Percentiles rank a stretch among this genome's conserved stretches.
These are phyloP conservation scores for Umbelopsis ramanniana DNA, from an alignment of 192 early-diverging fungal species.

Conservation along the genomic window DNA sequence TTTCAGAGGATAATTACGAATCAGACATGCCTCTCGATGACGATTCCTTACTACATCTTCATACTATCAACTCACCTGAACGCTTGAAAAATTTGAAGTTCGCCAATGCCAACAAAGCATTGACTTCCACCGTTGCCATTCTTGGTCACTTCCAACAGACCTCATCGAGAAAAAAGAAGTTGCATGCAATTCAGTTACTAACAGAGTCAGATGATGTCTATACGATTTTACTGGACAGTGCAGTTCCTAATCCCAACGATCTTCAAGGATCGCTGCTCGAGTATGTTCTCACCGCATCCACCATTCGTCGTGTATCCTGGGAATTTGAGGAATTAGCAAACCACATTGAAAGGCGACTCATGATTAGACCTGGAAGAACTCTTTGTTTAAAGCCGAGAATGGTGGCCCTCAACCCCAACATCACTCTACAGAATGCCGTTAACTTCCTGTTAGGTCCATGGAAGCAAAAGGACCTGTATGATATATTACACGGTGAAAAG, in stretches of 20 bases:
- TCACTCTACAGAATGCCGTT: background rate
- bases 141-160: slow-evolving; percentile 1
- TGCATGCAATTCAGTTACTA: slow-evolving; percentile 23
- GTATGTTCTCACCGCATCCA: slow-evolving; percentile 20
- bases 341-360: background rate
- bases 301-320: slow-evolving; percentile 15
- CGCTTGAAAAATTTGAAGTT: background rate
- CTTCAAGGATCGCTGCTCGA: background rate
- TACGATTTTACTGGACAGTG: slow-evolving; percentile 17
- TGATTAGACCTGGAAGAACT: slow-evolving; percentile 10
- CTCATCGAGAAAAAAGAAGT: background rate
- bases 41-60: background rate
- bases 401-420: background rate
- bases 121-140: slow-evolving; percentile 17
- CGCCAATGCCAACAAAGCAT: background rate
- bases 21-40: background rate
- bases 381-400: slow-evolving; percentile 12
- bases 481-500: background rate
- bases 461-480: background rate
- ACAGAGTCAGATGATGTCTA: slow-evolving; percentile 6
- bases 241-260: background rate
- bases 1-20: slow-evolving; percentile 10
- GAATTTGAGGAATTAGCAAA: background rate
- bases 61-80: background rate
- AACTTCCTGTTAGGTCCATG: background rate